A percentile compares a stretch with the other conserved stretches of the same genome.
These are phyloP conservation scores for Cajanus cajan DNA, from an alignment of 306 rosid genomes.

Conservation along the genomic window DNA sequence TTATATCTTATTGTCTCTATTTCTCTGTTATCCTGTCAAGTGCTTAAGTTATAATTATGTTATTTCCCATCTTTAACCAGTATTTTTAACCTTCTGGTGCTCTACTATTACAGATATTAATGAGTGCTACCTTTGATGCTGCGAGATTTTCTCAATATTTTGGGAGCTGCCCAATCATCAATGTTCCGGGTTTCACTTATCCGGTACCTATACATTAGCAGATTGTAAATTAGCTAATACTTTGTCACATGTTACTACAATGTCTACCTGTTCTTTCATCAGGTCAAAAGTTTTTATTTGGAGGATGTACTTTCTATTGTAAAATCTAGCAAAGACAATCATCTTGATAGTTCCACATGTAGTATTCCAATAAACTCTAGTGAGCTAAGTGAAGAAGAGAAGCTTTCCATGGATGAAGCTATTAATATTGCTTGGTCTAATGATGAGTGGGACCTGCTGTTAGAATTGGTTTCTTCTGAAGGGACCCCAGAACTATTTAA, in stretches of 20 bases:
- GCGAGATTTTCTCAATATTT: slow-evolving; percentile 85
- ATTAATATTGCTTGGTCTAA: slow-evolving; percentile 77
- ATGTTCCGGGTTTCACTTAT: slow-evolving; percentile 91
- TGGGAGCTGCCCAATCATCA: slow-evolving; percentile 88
- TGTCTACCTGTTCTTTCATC: slow-evolving; percentile 33
- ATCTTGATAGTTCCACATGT: slow-evolving; percentile 45
- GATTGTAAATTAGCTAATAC: slow-evolving; percentile 22
- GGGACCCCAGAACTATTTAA: slow-evolving; percentile 52
- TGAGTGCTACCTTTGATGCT: slow-evolving; percentile 95
- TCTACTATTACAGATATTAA: slow-evolving; percentile 64
- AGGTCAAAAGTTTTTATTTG: slow-evolving; percentile 82
- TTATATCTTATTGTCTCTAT: slow-evolving; percentile 12
- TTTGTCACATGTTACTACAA: slow-evolving; percentile 9
- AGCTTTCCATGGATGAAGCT: slow-evolving; percentile 77
- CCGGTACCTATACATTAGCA: slow-evolving; percentile 55
- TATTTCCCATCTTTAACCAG: slow-evolving; percentile 5
- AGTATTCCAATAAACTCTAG: slow-evolving; percentile 33
- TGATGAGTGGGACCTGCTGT: slow-evolving; percentile 74
- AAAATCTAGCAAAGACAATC: slow-evolving; percentile 48
- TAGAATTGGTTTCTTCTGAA: slow-evolving; percentile 68
- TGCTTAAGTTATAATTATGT: not conserved
- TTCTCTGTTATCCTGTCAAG: slow-evolving; percentile 10
- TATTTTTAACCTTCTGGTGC: slow-evolving; percentile 18
- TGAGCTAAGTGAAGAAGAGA: slow-evolving; percentile 62
- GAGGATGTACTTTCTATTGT: slow-evolving; percentile 84